Conservation (phyloP, 192 early-diverging fungal species). For the Entrophospora sp. region DNA sequence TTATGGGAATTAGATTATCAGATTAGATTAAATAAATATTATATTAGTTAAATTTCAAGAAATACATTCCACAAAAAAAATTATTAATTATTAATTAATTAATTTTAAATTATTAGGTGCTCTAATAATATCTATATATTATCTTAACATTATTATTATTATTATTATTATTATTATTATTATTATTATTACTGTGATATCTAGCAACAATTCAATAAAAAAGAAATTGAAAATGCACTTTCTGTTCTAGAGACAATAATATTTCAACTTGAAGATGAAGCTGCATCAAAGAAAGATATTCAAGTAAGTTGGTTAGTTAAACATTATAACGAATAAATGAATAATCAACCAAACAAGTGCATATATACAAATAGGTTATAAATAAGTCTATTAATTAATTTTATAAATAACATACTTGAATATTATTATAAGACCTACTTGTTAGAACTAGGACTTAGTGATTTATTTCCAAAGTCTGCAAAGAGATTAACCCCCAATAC, state of each 20-base stretch:
- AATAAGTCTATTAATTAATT: too few relatives aligned
- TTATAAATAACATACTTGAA: not conserved
- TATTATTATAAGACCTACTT: conserved; percentile 26
- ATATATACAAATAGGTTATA: too few relatives aligned
- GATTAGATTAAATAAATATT: too few relatives aligned
- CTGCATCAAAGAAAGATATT: conserved; percentile 9
- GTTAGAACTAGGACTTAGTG: conserved; percentile 25
- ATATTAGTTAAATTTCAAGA: too few relatives aligned
- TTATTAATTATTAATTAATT: too few relatives aligned
- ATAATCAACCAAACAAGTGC: too few relatives aligned
- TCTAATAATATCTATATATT: not conserved
- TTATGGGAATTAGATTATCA: too few relatives aligned
- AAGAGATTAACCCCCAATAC: conserved; percentile 27
- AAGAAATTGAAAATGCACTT: conserved; percentile 11
- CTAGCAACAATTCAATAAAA: conserved; percentile 19
- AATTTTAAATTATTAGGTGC: too few relatives aligned
- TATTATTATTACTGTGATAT: not conserved
- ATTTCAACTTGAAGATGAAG: conserved; percentile 17
- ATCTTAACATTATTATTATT: not conserved
- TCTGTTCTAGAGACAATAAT: not conserved
- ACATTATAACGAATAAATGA: too few relatives aligned
- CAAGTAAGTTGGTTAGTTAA: conserved; percentile 7
- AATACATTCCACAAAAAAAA: too few relatives aligned
- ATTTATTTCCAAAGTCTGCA: conserved; percentile 35
- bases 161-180: not conserved